phyloP scores from a whole-genome alignment of 2,329 filamentous ascomycete genomes.

The Penicillium sp. region DNA sequence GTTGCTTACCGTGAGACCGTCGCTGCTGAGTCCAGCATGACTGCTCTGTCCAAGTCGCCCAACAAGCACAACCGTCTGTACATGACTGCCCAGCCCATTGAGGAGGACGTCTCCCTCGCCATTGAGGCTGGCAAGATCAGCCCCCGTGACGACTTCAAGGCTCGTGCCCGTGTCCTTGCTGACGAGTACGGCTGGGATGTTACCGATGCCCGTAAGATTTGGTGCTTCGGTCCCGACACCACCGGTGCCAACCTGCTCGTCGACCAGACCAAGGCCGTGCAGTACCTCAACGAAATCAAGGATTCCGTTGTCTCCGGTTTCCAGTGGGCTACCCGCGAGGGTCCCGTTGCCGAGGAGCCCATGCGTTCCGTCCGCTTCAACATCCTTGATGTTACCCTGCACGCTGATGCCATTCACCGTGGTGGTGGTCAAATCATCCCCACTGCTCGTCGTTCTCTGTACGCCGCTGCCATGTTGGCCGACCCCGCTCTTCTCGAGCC shows the following conservation, averaged over 20 bases:
- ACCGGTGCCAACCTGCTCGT: constrained; percentile 97
- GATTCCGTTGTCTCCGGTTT: constrained; percentile 99
- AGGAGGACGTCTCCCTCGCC: constrained; percentile 84
- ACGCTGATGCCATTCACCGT: constrained; percentile 99
- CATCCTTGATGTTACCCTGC: constrained; percentile 98
- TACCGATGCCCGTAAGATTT: constrained; percentile 99
- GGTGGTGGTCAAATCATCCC: constrained; percentile 99
- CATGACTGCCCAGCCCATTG: constrained; percentile 84
- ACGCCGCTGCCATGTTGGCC: constrained; percentile 86
- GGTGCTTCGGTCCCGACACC: constrained; percentile 98
- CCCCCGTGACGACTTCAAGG: constrained; percentile 98
- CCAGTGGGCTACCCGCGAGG: constrained; percentile 98
- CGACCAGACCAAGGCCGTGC: constrained; percentile 99
- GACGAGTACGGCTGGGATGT: constrained; percentile 99
- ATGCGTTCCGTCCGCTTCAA: constrained; percentile 98
- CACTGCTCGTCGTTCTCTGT: constrained; percentile 94
- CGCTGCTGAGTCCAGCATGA: constrained; percentile 78
- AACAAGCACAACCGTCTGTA: constrained; percentile 99
- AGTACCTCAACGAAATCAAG: constrained; percentile 99
- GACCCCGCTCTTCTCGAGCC: constrained; percentile 91
- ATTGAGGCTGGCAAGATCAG: constrained; percentile 91
- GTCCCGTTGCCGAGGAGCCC: constrained; percentile 95
- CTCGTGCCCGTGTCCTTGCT: constrained; percentile 89
- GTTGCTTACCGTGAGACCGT: constrained; percentile 99
- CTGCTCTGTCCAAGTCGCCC: constrained; percentile 97